Percentiles rank a stretch among this genome's conserved stretches.
These are phyloP conservation scores for Gaeumannomyces sp. DNA, from an alignment of 2,329 filamentous ascomycete genomes.

Conservation along the genomic window DNA sequence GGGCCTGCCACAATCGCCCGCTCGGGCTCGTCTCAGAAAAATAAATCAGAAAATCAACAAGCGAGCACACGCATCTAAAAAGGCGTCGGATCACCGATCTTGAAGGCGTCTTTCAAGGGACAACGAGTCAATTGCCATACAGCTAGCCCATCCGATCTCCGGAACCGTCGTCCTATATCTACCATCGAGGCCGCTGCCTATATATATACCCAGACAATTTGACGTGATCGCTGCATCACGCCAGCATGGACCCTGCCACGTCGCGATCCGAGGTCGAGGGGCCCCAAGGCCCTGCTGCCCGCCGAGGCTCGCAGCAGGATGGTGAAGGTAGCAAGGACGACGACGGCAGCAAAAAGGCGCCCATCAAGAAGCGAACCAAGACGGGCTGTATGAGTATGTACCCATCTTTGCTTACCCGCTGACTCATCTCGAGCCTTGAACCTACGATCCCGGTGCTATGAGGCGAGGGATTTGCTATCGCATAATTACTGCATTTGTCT, in stretches of 20 bases:
- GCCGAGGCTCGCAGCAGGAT: constrained; percentile 15
- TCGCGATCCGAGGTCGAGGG: neutral
- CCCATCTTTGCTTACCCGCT: neutral
- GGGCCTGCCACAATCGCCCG: too few species aligned
- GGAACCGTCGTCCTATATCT: neutral
- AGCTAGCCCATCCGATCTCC: neutral
- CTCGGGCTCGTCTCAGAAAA: neutral
- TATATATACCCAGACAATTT: neutral
- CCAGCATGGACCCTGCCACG: neutral
- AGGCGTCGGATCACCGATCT: too few species aligned
- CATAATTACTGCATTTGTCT: constrained; percentile 5
- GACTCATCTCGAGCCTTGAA: neutral
- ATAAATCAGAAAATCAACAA: too few species aligned
- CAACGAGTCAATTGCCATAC: neutral
- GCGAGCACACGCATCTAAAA: too few species aligned
- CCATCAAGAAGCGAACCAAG: constrained; percentile 70
- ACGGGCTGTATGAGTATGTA: constrained; percentile 77
- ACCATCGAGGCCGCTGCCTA: neutral
- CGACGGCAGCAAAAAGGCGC: constrained; percentile 38
- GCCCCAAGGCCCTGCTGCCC: neutral
- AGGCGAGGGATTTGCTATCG: constrained; percentile 2
- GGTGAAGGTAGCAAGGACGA: constrained; percentile 33
- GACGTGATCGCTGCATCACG: neutral
- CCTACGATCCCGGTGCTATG: neutral
- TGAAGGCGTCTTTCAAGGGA: too few species aligned